These are phyloP conservation scores for Sporothrix sp. DNA, from an alignment of 2,329 filamentous ascomycete genomes.

Conservation along the genomic window DNA sequence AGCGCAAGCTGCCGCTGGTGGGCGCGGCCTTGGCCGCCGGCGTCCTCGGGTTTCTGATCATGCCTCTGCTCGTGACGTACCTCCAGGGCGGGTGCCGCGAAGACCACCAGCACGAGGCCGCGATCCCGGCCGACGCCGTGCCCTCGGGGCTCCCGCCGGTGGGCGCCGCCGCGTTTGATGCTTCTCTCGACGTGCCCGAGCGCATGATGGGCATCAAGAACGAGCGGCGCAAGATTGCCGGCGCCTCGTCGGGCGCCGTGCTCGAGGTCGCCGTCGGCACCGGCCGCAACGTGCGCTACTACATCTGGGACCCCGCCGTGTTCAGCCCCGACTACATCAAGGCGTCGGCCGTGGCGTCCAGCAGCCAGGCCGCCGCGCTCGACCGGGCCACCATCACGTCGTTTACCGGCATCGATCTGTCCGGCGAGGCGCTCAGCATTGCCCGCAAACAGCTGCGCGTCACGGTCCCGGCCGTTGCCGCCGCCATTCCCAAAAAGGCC, in stretches of 20 bases:
- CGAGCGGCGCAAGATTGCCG: conserved; percentile 40
- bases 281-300: conserved; percentile 50
- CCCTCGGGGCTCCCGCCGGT: conserved; percentile 29
- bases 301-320: conserved; percentile 39
- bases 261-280: conserved; percentile 55
- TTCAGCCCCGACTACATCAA: conserved; percentile 15
- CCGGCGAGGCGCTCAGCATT: conserved; percentile 49
- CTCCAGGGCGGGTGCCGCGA: conserved; percentile 14
- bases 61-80: conserved; percentile 17
- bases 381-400: conserved; percentile 32
- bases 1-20: conserved; percentile 18
- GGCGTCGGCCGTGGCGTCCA: background rate
- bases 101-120: conserved; percentile 4
- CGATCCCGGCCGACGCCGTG: conserved; percentile 9
- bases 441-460: conserved; percentile 42
- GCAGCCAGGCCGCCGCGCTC: conserved; percentile 8
- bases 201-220: conserved; percentile 45
- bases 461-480: conserved; percentile 30
- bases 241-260: conserved; percentile 43
- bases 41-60: conserved; percentile 18
- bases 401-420: conserved; percentile 55
- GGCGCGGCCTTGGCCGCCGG: conserved; percentile 19
- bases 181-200: conserved; percentile 47
- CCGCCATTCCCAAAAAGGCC: conserved; percentile 30
- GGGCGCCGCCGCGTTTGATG: conserved; percentile 46